These are phyloP conservation scores for Juglanconis juglandina DNA, from an alignment of 2,329 filamentous ascomycete species.

Conservation along the genomic window DNA sequence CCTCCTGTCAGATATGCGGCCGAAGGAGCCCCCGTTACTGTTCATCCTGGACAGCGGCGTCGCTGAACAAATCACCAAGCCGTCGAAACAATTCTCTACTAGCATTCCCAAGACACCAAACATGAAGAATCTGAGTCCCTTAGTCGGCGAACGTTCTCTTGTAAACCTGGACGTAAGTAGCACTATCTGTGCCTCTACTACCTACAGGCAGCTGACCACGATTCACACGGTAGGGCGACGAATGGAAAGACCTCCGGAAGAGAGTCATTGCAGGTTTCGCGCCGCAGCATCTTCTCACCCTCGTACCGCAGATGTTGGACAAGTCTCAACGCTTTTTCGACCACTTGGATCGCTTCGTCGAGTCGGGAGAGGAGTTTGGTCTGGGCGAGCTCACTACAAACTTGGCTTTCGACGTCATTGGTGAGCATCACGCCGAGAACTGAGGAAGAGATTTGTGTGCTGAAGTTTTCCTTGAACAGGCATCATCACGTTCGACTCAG, in stretches of 20 bases:
- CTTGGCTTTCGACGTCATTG: conserved; percentile 38
- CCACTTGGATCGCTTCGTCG: conserved; percentile 28
- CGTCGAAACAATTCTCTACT: conserved; percentile 29
- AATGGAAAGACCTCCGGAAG: conserved; percentile 32
- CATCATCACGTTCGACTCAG: conserved; percentile 7
- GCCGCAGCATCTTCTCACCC: conserved; percentile 33
- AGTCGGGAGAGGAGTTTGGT: conserved; percentile 25
- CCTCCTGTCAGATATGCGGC: conserved; percentile 33
- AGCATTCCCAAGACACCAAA: conserved; percentile 31
- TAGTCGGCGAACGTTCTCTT: conserved; percentile 16
- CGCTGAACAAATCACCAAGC: conserved; percentile 34
- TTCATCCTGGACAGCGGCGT: conserved; percentile 31
- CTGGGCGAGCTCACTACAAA: conserved; percentile 28
- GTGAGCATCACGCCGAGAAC: neutral
- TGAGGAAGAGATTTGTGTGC: neutral
- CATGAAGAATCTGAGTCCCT: conserved; percentile 19
- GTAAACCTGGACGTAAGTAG: neutral
- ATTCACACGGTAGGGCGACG: conserved; percentile 22
- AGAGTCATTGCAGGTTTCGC: conserved; percentile 37
- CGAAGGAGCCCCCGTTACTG: conserved; percentile 28
- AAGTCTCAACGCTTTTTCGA: conserved; percentile 30
- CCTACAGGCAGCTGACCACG: neutral
- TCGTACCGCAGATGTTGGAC: conserved; percentile 34
- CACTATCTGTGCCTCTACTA: neutral
- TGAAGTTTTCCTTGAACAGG: conserved; percentile 19